phyloP scores from a whole-genome alignment of 306 rosid genomes.

The Gleditsia sinensis region DNA sequence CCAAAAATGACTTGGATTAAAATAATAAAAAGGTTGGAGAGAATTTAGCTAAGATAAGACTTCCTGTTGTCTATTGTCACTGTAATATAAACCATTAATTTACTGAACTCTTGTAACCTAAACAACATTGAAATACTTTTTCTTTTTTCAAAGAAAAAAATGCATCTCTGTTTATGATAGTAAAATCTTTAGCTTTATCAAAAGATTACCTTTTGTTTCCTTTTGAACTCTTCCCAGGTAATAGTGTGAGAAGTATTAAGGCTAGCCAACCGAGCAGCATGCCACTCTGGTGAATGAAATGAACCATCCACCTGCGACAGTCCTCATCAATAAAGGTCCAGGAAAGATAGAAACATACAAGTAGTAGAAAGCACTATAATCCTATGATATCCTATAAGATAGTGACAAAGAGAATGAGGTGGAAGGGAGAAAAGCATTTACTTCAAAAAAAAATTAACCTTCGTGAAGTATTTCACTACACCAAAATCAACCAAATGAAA shows the following conservation, averaged over 20 bases:
- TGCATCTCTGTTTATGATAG: not conserved
- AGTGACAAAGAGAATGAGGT: slow-evolving; percentile 12
- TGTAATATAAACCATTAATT: not conserved
- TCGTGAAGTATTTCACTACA: slow-evolving; percentile 1
- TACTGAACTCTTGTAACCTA: slow-evolving; percentile 3
- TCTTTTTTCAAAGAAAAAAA: not conserved
- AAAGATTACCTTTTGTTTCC: slow-evolving; percentile 85
- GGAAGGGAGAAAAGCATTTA: slow-evolving; percentile 7
- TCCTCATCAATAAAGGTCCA: slow-evolving; percentile 85
- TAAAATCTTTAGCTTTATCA: not conserved
- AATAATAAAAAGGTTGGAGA: not conserved
- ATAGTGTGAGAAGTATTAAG: slow-evolving; percentile 94
- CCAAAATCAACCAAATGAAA: not conserved
- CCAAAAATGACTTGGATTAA: slow-evolving; percentile 3
- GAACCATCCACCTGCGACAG: slow-evolving; percentile 99
- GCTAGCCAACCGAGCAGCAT: slow-evolving; percentile 99
- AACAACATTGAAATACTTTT: not conserved
- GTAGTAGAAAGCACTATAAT: slow-evolving; percentile 34
- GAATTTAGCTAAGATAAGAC: not conserved
- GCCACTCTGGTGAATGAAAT: slow-evolving; percentile 99
- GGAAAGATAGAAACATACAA: slow-evolving; percentile 40
- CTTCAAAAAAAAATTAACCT: slow-evolving; percentile 20
- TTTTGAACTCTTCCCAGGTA: slow-evolving; percentile 95
- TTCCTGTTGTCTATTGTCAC: not conserved
- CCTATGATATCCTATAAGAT: slow-evolving; percentile 32